Conservation (phyloP, 2,329 filamentous ascomycete species). For the Phoma sp. region DNA sequence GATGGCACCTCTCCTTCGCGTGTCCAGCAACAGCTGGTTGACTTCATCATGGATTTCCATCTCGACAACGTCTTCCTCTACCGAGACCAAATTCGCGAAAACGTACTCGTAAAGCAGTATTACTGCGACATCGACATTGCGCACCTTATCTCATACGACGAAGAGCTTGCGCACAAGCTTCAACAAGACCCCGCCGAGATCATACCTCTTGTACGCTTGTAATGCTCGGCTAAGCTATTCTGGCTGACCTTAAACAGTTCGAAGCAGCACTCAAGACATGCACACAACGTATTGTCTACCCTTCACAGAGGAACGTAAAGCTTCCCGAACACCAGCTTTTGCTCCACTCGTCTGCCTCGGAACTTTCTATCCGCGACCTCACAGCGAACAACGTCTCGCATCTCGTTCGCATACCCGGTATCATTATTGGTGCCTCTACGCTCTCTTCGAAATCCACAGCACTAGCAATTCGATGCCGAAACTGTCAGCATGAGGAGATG, state of each 20-base stretch:
- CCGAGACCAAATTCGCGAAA: conserved; percentile 94
- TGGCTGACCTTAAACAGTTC: conserved; percentile 66
- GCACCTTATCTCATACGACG: conserved; percentile 94
- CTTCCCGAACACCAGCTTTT: conserved; percentile 94
- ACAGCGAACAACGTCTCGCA: conserved; percentile 92
- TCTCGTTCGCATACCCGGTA: conserved; percentile 95
- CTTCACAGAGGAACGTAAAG: conserved; percentile 69
- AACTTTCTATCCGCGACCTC: conserved; percentile 91
- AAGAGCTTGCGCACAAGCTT: conserved; percentile 89
- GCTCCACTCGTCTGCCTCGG: conserved; percentile 87
- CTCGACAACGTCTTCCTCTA: conserved; percentile 96
- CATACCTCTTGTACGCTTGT: conserved; percentile 78
- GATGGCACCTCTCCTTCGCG: conserved; percentile 45
- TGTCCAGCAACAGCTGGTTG: conserved; percentile 80
- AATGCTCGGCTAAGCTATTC: background rate
- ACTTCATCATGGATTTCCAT: conserved; percentile 92
- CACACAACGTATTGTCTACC: conserved; percentile 92
- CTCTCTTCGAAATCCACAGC: conserved; percentile 94
- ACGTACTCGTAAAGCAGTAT: conserved; percentile 91
- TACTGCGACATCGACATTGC: conserved; percentile 96
- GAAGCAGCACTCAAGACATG: conserved; percentile 89
- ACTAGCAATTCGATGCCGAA: conserved; percentile 86
- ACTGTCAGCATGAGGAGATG: conserved; percentile 75
- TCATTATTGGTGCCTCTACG: conserved; percentile 96
- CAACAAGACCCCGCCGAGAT: conserved; percentile 90